Base-by-base conservation (phyloP, 345 rosid genomes). In the Litchi chinensis region DNA sequence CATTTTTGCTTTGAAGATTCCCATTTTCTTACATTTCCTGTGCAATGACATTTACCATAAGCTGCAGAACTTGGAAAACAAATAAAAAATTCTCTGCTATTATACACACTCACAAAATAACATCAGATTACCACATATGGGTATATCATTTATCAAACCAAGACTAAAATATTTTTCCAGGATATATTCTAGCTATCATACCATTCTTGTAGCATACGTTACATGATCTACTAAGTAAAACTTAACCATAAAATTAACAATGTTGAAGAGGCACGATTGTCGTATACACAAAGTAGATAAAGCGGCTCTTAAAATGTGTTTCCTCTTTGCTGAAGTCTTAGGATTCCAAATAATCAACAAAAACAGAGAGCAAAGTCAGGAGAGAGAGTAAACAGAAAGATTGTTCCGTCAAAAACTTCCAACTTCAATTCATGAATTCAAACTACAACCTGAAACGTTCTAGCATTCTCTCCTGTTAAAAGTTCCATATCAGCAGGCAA, bases 11-110 rank as follows among this genome's bases (percentile, higher is more conserved):
- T 81, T 59, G 80, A 28, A 40, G 70, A 62, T 77, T 78, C 79
- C 44, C 5, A 70, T 68, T 79, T 86, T 68, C 66, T 74, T 68
- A 52, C 72, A 74, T 68, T 76, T 70, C 84, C 91, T 90, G 83
- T 40, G 71, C 15, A 64, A 77, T 67, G 70, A 65, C 65, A 40
- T 57, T 70, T 32, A 68, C 46, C 32, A 41, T 46, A 37, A 80
- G 82, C 75, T 41, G 60, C 67, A 41, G 21, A 76, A 62, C 48
- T 48, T 37, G 54, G 39, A 40, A 40, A 39, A 64, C 56, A 72
- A n/a, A 71, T 18, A 26, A 16, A 7, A 75, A 46, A 50, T 15
- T 21, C 52, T 12, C 3, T 6, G 19, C 41, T 26, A 48, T 48
- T 6, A 71, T 46, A 11, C 56, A 48, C 32, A 71, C 28, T 39